These are phyloP conservation scores for Sporormia fimetaria DNA, from an alignment of 495 filamentous ascomycete species.

Conservation along the genomic window DNA sequence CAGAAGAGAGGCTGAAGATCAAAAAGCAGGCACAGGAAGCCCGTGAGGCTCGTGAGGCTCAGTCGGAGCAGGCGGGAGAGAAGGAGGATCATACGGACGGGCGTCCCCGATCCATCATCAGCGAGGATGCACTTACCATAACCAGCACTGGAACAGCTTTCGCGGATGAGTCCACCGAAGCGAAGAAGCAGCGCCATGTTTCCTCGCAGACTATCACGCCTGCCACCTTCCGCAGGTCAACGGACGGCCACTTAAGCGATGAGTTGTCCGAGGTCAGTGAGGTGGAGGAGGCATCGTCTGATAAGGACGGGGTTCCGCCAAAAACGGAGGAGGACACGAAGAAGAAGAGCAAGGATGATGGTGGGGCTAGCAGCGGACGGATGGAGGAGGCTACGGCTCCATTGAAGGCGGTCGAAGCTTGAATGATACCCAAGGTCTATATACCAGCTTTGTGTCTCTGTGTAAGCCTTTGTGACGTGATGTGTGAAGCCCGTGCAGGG, in stretches of 20 bases:
- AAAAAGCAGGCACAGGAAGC: slow-evolving; percentile 23
- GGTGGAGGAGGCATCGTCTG: slow-evolving; percentile 11
- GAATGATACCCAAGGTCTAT: too few species aligned
- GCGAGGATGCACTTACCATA: slow-evolving; percentile 11
- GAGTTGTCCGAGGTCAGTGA: slow-evolving; percentile 14
- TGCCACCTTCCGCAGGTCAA: slow-evolving; percentile 2
- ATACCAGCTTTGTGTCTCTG: too few species aligned
- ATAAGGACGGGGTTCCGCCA: neutral
- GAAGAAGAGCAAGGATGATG: neutral
- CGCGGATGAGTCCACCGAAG: too few species aligned
- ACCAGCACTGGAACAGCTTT: slow-evolving; percentile 2
- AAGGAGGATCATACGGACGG: slow-evolving; percentile 6
- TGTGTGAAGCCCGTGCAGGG: too few species aligned
- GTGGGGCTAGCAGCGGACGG: too few species aligned
- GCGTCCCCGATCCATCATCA: slow-evolving; percentile 9
- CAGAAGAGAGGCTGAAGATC: slow-evolving; percentile 22
- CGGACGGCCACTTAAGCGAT: slow-evolving; percentile 13
- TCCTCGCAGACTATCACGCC: slow-evolving; percentile 23
- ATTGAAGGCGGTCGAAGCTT: too few species aligned
- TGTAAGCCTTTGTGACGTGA: too few species aligned
- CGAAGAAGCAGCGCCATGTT: slow-evolving; percentile 16
- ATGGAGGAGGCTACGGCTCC: too few species aligned
- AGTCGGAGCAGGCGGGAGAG: slow-evolving; percentile 6
- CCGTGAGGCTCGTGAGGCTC: too few species aligned
- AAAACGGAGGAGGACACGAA: neutral